Evolutionary conservation across 768 basidiomycete species (phyloP), one percentile per base, ranked within the genome.

Genomic region (Suillus weaverae): DNA sequence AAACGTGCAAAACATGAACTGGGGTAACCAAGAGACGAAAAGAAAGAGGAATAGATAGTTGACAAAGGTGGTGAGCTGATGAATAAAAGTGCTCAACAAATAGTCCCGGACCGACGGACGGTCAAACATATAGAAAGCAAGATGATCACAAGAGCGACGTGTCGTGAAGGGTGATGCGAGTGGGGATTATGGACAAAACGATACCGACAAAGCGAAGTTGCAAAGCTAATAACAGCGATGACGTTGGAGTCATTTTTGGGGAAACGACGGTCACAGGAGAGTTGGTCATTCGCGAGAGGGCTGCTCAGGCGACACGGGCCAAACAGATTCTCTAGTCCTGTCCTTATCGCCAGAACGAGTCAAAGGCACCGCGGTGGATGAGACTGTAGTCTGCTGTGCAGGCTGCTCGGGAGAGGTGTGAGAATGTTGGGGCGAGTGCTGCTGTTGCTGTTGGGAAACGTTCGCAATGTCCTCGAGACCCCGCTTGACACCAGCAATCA

Each of bases 401-500:
- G 71, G 62, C 35, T 75, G 75, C 41, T 74, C 75, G n/a, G 64
- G 33, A 18, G 64, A 64, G 8, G 30, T 35, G 26, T 75, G 75
- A 39, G 71, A 51, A 16, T 72, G 56, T 38, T 68, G 73, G 18
- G 69, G 72, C 16, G 70, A 72, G 13, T 71, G 67, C 68, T 73
- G 74, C 5, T 48, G 46, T 22, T 26, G 48, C 7, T 51, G 50
- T 14, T 51, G 77, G 59, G 74, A 68, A 43, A 67, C 68, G 51
- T 69, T 83, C 69, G 85, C 80, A 85, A 91, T 87, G 73, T 94
- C 91, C 62, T 93, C 92, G 69, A 94, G 79, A 30, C 87, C 89
- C 68, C 87, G 83, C 80, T 87, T 87, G 72, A 94, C 79, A 30
- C 87, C 86, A 43, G 78, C 81, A 83, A 94, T 86, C 78, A 94